phyloP scores from a whole-genome alignment of 805 yeast genomes.

The Ogataea nitratoaversa region DNA sequence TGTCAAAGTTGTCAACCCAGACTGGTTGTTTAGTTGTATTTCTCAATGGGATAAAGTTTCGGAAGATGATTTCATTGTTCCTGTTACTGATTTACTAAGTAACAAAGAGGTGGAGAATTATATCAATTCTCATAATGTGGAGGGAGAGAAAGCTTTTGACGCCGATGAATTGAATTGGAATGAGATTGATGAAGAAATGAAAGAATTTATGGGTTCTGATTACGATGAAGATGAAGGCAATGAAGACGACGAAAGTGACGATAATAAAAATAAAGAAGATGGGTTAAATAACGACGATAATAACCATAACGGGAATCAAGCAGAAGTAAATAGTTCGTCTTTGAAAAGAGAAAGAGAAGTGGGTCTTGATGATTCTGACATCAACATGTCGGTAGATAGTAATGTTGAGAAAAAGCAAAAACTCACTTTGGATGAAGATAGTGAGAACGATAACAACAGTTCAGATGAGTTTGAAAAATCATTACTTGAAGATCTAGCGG shows the following conservation, averaged over 20 bases:
- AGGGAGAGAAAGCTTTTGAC: slow-evolving; percentile 37
- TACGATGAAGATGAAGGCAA: slow-evolving; percentile 36
- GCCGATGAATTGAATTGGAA: slow-evolving; percentile 45
- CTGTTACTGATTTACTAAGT: slow-evolving; percentile 43
- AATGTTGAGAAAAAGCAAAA: slow-evolving; percentile 18
- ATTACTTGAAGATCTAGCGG: slow-evolving; percentile 46
- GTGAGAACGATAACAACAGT: slow-evolving; percentile 25
- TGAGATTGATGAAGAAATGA: slow-evolving; percentile 55
- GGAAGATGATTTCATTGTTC: slow-evolving; percentile 54
- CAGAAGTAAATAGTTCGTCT: slow-evolving; percentile 12
- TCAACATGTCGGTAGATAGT: slow-evolving; percentile 11
- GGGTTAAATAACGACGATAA: slow-evolving; percentile 17
- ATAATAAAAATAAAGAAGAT: slow-evolving; percentile 5
- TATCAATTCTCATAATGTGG: slow-evolving; percentile 31
- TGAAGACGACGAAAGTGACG: slow-evolving; percentile 9
- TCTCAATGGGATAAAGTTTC: slow-evolving; percentile 71
- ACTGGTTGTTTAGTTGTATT: slow-evolving; percentile 87
- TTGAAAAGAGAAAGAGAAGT: slow-evolving; percentile 19
- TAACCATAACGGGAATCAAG: slow-evolving; percentile 5
- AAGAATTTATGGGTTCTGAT: slow-evolving; percentile 44
- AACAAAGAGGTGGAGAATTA: slow-evolving; percentile 44
- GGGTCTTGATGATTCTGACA: slow-evolving; percentile 19
- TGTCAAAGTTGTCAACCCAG: slow-evolving; percentile 80
- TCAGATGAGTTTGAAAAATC: slow-evolving; percentile 50
- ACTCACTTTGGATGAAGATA: slow-evolving; percentile 18